A percentile compares a stretch with the other conserved stretches of the same genome.
Evolutionary conservation across 768 basidiomycete genomes (phyloP).

Genomic region (Naganishia vishniacii): DNA sequence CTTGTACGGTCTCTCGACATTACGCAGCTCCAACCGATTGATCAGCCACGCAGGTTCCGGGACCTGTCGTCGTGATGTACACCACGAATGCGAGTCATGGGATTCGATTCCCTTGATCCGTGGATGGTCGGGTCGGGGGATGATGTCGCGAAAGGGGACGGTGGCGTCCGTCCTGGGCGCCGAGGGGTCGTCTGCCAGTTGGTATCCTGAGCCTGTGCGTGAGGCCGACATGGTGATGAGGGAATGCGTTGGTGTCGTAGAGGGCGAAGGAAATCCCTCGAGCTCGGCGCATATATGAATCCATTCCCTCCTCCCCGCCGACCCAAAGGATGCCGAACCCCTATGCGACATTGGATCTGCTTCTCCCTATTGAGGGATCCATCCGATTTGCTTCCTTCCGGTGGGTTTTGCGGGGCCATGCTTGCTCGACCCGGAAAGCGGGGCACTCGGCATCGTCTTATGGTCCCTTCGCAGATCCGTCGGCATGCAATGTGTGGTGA

Average conservation of each 20-base stretch:
- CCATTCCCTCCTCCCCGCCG: too few species aligned
- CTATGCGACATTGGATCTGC: too few species aligned
- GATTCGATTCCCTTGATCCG: constrained; percentile 35
- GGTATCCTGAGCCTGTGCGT: constrained; percentile 4
- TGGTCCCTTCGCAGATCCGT: neutral
- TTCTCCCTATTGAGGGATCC: too few species aligned
- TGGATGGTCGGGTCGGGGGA: constrained; percentile 34
- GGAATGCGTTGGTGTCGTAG: neutral
- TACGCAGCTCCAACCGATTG: constrained; percentile 32
- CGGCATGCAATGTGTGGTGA: too few species aligned
- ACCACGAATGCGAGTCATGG: constrained; percentile 34
- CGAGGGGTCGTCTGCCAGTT: constrained; percentile 31
- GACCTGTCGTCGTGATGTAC: constrained; percentile 31
- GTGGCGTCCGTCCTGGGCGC: constrained; percentile 34
- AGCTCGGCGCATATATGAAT: too few species aligned
- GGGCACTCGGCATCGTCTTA: neutral
- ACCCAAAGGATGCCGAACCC: too few species aligned
- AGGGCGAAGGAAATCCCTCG: too few species aligned
- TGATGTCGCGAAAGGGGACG: constrained; percentile 33
- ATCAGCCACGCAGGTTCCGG: constrained; percentile 39
- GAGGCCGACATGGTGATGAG: neutral
- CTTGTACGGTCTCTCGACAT: constrained; percentile 33
- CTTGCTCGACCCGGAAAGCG: too few species aligned
- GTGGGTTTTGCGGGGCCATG: too few species aligned
- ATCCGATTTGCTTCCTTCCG: too few species aligned